Evolutionary conservation across 2,329 filamentous ascomycete species (phyloP), one percentile per base, ranked within the genome.

Genomic region (Didymella lethalis): DNA sequence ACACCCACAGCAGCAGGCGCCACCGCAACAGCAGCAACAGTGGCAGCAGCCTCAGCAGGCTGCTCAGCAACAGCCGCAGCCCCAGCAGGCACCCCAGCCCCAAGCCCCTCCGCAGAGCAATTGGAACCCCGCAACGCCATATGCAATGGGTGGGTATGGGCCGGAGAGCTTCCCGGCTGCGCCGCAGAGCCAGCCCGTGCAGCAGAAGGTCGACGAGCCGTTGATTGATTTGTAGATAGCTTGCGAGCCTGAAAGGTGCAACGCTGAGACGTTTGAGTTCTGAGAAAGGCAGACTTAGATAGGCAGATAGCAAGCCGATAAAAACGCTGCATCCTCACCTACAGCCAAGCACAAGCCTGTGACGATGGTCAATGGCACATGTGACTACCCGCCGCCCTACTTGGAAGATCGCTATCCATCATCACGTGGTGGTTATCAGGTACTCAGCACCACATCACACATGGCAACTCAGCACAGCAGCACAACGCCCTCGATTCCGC

Each of bases 201-300:
- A 80, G 41, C 77, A 80, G 18, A 80, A 83, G 65, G 83, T 80
- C 0, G 91, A 94, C 77, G 91, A 94, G 77, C 90, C 88, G 58
- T 78, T 95, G 70, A 95, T 95, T 77, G 91, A 95, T 76, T 82
- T 94, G 62, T 93, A 77, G 56, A 34, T 14, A 20, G 36, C 36
- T 11, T 20, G n/a, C 16, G 8, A 10, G 34, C 7, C 4, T 20
- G 18, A 8, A 11, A 11, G 29, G 29, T 11, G 29, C 29, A 31
- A 31, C 29, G 2, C 3, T 18, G 29, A 23, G 29, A 10, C 3
- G 29, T 31, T 31, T 12, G 29, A 11, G 29, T 31, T 11, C 10
- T 11, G 18, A 8, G 7, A 10, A 23, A 41, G 12, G 38, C 8
- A 23, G 38, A 41, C 3, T 34, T 34, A 34, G 29, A 31, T 11